Percentiles rank a stretch among this genome's conserved stretches.
Conservation (phyloP, 192 early-diverging fungal species). For the Mortierella antarctica region DNA sequence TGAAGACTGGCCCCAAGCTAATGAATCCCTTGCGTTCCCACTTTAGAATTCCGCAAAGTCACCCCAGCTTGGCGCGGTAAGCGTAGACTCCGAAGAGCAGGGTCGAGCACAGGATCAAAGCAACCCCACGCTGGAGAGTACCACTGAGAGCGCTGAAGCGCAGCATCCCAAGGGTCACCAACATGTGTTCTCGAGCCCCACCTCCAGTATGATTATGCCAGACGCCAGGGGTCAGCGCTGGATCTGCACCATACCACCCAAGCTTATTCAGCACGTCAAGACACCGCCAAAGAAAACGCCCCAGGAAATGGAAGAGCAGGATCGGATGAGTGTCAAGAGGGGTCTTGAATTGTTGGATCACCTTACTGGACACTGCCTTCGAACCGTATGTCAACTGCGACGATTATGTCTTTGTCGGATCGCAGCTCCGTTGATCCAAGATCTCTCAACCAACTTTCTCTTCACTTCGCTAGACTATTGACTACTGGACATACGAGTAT, state of each 20-base stretch:
- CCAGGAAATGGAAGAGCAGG: slow-evolving; percentile 47
- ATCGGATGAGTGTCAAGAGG: slow-evolving; percentile 53
- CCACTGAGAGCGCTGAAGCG: too few relatives aligned
- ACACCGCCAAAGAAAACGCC: slow-evolving; percentile 17
- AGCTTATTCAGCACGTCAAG: slow-evolving; percentile 32
- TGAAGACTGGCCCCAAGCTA: not conserved
- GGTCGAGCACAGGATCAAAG: not conserved
- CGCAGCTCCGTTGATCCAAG: not conserved
- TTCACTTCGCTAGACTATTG: slow-evolving; percentile 15
- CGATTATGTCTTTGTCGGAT: too few relatives aligned
- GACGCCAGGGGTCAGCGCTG: slow-evolving; percentile 56
- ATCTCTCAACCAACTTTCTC: slow-evolving; percentile 5
- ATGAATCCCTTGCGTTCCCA: not conserved
- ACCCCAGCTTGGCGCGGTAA: not conserved
- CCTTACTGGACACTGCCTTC: slow-evolving; percentile 60
- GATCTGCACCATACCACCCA: slow-evolving; percentile 65
- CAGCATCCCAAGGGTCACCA: too few relatives aligned
- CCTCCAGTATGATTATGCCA: slow-evolving; percentile 54
- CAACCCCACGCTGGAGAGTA: too few relatives aligned
- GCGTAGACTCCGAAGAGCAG: slow-evolving; percentile 2
- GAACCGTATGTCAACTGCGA: slow-evolving; percentile 44
- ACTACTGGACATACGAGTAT: slow-evolving; percentile 90
- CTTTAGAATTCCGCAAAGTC: not conserved
- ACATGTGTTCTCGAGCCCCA: too few relatives aligned
- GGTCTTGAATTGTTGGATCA: slow-evolving; percentile 70